A percentile compares a stretch with the other conserved stretches of the same genome.
Conservation (phyloP, 495 filamentous ascomycete genomes). For the Tetracladium setigerum region DNA sequence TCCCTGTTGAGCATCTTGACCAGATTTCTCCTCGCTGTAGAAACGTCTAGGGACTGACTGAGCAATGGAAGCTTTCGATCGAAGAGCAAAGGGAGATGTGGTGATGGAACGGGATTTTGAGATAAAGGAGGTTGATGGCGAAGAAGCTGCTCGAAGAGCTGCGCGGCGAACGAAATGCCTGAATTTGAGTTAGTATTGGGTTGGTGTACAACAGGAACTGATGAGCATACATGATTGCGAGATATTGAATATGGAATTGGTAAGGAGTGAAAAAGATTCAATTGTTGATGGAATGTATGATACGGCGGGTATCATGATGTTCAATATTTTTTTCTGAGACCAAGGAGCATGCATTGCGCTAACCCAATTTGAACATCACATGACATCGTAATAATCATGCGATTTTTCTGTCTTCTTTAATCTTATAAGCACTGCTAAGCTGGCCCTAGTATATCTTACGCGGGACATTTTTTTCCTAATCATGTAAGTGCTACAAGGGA, state of each 20-base stretch:
- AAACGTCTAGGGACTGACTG: conserved; percentile 34
- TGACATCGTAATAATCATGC: no score
- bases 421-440: no score
- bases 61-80: conserved; percentile 17
- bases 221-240: conserved; percentile 17
- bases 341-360: no score
- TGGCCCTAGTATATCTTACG: no score
- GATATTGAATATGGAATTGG: not conserved
- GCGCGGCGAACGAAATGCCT: conserved; percentile 49
- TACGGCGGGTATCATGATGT: no score
- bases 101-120: conserved; percentile 35
- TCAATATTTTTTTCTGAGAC: no score
- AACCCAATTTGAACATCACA: no score
- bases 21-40: conserved; percentile 27
- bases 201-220: not conserved
- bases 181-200: conserved; percentile 2
- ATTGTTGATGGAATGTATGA: not conserved
- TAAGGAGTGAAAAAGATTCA: not conserved
- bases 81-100: conserved; percentile 22
- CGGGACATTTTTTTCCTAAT: no score
- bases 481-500: no score
- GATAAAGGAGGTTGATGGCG: conserved; percentile 37
- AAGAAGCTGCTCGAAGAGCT: conserved; percentile 43
- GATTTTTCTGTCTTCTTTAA: no score
- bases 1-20: conserved; percentile 17